Conservation (phyloP, 2,329 filamentous ascomycete genomes). For the Ascochyta rabiei region DNA sequence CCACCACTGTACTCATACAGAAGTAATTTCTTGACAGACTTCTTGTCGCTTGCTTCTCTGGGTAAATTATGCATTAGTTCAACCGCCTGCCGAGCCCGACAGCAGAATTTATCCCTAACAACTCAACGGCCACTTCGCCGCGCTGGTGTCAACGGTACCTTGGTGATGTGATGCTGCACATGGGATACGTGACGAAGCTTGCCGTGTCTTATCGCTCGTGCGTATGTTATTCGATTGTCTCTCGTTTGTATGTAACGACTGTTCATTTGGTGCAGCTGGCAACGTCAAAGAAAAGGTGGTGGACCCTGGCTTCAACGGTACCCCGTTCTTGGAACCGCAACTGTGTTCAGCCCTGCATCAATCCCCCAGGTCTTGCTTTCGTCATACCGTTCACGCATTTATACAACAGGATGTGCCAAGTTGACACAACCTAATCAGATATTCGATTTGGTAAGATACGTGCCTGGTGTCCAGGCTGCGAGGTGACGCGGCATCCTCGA, state of each 20-base stretch:
- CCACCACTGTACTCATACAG: not conserved
- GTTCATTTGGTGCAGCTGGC: conserved; percentile 16
- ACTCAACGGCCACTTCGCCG: conserved; percentile 16
- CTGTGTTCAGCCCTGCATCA: conserved; percentile 25
- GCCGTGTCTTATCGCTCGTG: conserved; percentile 38
- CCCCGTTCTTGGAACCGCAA: conserved; percentile 19
- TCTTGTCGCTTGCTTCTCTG: conserved; percentile 2
- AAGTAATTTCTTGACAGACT: not conserved
- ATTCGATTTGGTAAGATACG: not conserved
- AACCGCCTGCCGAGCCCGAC: conserved; percentile 1
- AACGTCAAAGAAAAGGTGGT: conserved; percentile 17
- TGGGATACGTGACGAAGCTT: not conserved
- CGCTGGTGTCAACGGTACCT: conserved; percentile 25
- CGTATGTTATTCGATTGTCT: conserved; percentile 36
- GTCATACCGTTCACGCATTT: conserved; percentile 25
- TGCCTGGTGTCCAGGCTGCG: not conserved
- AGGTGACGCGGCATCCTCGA: not conserved
- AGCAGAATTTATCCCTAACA: not conserved
- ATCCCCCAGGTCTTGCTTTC: conserved; percentile 17
- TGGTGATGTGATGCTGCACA: conserved; percentile 18
- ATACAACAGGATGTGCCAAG: conserved; percentile 7
- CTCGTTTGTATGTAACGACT: conserved; percentile 20
- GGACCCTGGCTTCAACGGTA: conserved; percentile 12
- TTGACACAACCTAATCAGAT: not conserved
- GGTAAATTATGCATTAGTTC: conserved; percentile 9